Base-by-base conservation (phyloP, 1,284 basidiomycete genomes). In the Irpex lacteus region DNA sequence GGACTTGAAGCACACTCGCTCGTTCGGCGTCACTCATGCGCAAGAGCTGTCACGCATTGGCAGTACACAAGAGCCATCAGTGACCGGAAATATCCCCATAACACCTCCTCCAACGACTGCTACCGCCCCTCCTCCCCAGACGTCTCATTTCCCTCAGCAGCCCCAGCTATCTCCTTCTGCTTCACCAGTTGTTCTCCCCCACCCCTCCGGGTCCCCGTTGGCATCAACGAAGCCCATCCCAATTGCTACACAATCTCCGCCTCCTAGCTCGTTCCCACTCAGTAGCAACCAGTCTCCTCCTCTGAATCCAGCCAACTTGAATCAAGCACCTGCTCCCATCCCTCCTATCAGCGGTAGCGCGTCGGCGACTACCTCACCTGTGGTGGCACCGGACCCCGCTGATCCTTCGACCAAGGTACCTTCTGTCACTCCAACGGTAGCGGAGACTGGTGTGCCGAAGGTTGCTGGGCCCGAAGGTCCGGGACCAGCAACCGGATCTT, bases 21-120 rank as follows among this genome's bases (percentile, higher is more conserved):
- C 88, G 73, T 94, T 94, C 70, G 91, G 91, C 7, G 89, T 89
- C 74, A 92, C 87, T 50, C 91, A 94, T 71, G 89, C 89, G 1
- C 81, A 78, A 52, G 92, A 94, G 75, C 80, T 94, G 21, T 82
- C 81, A 13, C 81, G 78, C 67, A 87, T 91, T 63, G 75, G 75
- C 59, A 15, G 15, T 15, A 75, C 81, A 5, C 72, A 74, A 2
- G 68, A 70, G 6, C 71, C 71, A n/a, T 69, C 74, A 32, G 57
- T 60, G 18, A 74, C 76, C 61, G 73, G 76, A 26, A 75, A 74
- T 60, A 70, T 81, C 59, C 75, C 82, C 21, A 36, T 81, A n/a
- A 80, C 82, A 0, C 80, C 83, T 13, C 80, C 80, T 0, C 67
- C 72, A 19, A 72, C 67, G 9, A 60, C 68, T 11, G 44, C 64